Evolutionary conservation across 2,329 filamentous ascomycete genomes (phyloP), one percentile per base, ranked within the genome.

Genomic region (Remersonia thermophila): DNA sequence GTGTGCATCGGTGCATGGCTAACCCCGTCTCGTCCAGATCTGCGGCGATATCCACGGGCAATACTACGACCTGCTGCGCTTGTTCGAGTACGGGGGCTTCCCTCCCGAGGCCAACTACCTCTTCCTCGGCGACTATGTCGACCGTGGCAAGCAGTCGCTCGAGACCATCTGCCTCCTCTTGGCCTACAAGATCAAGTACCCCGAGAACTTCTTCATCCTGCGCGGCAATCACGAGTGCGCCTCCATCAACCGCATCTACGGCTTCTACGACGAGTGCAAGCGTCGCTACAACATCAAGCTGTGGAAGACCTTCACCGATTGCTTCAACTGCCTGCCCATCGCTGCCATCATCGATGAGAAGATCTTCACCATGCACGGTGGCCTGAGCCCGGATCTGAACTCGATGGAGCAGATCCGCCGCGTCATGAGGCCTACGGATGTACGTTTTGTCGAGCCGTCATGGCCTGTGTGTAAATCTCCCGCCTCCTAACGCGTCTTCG

Each of bases 181-280:
- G 35, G 86, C 86, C 45, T 98, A 96, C 77, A 98, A 98, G 77
- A 93, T 98, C 75, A 96, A 96, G 69, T 96, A 94, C 60, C 91
- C 91, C 33, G 91, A 98, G 67, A 98, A 98, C 70, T 96, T 98
- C 69, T 98, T 98, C 71, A 83, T 98, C 49, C 77, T 98, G 41
- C 85, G 91, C 50, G 91, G 91, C 46, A 98, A 98, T 71, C 91
- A 98, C 71, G 91, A 98, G 65, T 96, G 91, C 66, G 91, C 91
- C 41, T 93, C 84, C 36, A 93, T 98, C 71, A 98, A 93, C 69
- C 85, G 91, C 57, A 93, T 96, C 63, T 98, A 98, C 61, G 91
- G 91, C 42, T 98, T 98, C 70, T 98, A 98, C 70, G 91, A 98
- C 57, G 89, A 98, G 65, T 98, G 89, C 79, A 98, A 98, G 72